phyloP scores from a whole-genome alignment of 2,329 filamentous ascomycete genomes.

The Pseudocercospora cruenta region DNA sequence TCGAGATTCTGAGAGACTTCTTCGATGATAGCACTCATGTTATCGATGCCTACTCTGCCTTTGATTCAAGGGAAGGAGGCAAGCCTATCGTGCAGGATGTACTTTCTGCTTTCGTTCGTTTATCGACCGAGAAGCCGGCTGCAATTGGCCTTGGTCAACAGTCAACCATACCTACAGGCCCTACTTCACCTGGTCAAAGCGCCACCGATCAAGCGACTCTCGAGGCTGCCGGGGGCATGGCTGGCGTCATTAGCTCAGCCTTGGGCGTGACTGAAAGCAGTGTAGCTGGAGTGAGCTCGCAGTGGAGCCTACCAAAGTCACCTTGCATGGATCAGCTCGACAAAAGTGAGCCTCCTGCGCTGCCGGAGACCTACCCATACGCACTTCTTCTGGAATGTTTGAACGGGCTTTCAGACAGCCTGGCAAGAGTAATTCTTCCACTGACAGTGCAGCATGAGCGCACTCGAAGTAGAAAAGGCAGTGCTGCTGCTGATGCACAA shows the following conservation, averaged over 20 bases:
- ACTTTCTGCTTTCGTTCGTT: constrained; percentile 84
- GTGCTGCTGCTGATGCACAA: constrained; percentile 15
- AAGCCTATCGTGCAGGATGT: constrained; percentile 80
- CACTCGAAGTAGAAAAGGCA: constrained; percentile 46
- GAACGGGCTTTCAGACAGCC: constrained; percentile 83
- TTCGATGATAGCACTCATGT: constrained; percentile 81
- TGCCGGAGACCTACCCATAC: constrained; percentile 94
- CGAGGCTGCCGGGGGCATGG: constrained; percentile 77
- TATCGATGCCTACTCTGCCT: constrained; percentile 77
- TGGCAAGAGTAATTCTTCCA: constrained; percentile 91
- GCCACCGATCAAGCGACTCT: constrained; percentile 82
- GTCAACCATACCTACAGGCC: constrained; percentile 76
- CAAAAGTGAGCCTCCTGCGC: constrained; percentile 78
- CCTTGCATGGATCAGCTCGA: constrained; percentile 93
- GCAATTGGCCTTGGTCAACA: constrained; percentile 88
- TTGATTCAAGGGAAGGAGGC: constrained; percentile 72
- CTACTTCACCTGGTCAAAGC: constrained; percentile 58
- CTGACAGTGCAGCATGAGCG: constrained; percentile 79
- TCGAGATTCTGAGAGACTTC: constrained; percentile 86
- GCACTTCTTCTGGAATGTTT: constrained; percentile 86
- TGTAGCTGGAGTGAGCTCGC: constrained; percentile 76
- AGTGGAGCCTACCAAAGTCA: constrained; percentile 87
- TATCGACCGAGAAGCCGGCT: constrained; percentile 86
- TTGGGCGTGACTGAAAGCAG: constrained; percentile 68
- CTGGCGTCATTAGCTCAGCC: constrained; percentile 80